phyloP scores from a whole-genome alignment of 495 filamentous ascomycete genomes.

The Alectoria sarmentosa region DNA sequence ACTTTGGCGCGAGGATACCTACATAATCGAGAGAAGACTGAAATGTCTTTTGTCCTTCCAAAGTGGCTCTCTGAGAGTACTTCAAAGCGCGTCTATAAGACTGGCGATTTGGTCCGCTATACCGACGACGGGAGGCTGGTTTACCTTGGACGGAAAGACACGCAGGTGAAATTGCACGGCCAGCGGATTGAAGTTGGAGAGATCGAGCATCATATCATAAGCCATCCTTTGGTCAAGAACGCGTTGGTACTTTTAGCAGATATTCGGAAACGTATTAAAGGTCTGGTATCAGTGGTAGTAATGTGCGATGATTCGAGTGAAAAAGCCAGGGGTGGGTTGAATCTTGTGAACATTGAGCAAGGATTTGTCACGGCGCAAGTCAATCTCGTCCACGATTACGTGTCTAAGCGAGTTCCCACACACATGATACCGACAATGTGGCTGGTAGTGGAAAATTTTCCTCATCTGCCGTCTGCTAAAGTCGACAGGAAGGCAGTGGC shows the following conservation, averaged over 20 bases:
- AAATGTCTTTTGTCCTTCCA: slow-evolving; percentile 40
- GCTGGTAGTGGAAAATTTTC: slow-evolving; percentile 38
- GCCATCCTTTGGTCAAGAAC: no score
- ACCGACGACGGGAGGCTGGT: slow-evolving; percentile 40
- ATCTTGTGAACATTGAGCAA: no score
- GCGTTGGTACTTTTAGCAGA: no score
- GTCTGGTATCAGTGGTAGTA: no score
- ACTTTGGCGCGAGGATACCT: slow-evolving; percentile 45
- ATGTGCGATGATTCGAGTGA: no score
- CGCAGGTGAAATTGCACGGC: slow-evolving; percentile 45
- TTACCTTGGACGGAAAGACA: slow-evolving; percentile 49
- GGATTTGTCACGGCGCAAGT: slow-evolving; percentile 15
- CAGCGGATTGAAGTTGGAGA: slow-evolving; percentile 39
- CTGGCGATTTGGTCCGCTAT: slow-evolving; percentile 50
- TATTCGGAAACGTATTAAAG: no score
- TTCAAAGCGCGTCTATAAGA: slow-evolving; percentile 44
- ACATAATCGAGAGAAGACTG: slow-evolving; percentile 39
- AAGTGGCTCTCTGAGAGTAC: slow-evolving; percentile 31
- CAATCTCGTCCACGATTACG: slow-evolving; percentile 20
- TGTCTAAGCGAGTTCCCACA: slow-evolving; percentile 32
- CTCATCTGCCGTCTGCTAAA: slow-evolving; percentile 45
- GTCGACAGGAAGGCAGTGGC: slow-evolving; percentile 41
- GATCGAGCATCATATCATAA: slow-evolving; percentile 34
- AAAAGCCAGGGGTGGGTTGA: no score
- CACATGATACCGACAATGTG: slow-evolving; percentile 47